A percentile compares a stretch with the other conserved stretches of the same genome.
These are phyloP conservation scores for Gigaspora rosea DNA, from an alignment of 192 early-diverging fungal species.

Conservation along the genomic window DNA sequence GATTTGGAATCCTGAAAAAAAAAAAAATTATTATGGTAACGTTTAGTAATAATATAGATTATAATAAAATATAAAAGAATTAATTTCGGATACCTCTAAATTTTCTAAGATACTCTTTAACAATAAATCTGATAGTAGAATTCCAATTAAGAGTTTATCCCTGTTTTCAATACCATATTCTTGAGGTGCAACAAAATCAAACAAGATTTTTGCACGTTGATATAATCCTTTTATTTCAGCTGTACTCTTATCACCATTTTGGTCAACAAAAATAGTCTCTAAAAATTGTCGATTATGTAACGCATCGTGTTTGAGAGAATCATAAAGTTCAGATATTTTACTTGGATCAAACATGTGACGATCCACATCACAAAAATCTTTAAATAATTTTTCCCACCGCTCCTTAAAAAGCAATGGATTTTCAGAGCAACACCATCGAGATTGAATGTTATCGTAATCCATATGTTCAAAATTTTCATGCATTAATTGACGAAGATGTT, in stretches of 20 bases:
- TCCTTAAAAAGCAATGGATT: slow-evolving; percentile 84
- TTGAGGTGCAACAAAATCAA: slow-evolving; percentile 91
- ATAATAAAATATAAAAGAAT: background rate
- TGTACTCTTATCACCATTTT: slow-evolving; percentile 28
- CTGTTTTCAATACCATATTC: slow-evolving; percentile 88
- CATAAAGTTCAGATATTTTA: slow-evolving; percentile 91
- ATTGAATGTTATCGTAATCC: slow-evolving; percentile 64
- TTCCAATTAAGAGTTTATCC: slow-evolving; percentile 87
- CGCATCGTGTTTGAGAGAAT: slow-evolving; percentile 96
- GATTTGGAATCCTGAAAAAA: slow-evolving; percentile 31
- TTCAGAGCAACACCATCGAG: slow-evolving; percentile 90
- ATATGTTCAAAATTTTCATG: slow-evolving; percentile 68
- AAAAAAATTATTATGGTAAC: no score
- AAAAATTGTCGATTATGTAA: slow-evolving; percentile 90
- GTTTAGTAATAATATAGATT: background rate
- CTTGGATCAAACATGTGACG: slow-evolving; percentile 71
- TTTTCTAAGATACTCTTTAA: slow-evolving; percentile 80
- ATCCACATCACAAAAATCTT: slow-evolving; percentile 71
- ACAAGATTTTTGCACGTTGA: slow-evolving; percentile 78
- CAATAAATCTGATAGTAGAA: slow-evolving; percentile 73
- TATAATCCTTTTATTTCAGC: slow-evolving; percentile 67
- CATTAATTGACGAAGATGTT: slow-evolving; percentile 71
- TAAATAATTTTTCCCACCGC: slow-evolving; percentile 96
- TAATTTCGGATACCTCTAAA: slow-evolving; percentile 54
- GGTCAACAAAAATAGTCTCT: slow-evolving; percentile 67